Evolutionary conservation across 2,329 filamentous ascomycete genomes (phyloP).

Genomic region (Fusarium sp.): DNA sequence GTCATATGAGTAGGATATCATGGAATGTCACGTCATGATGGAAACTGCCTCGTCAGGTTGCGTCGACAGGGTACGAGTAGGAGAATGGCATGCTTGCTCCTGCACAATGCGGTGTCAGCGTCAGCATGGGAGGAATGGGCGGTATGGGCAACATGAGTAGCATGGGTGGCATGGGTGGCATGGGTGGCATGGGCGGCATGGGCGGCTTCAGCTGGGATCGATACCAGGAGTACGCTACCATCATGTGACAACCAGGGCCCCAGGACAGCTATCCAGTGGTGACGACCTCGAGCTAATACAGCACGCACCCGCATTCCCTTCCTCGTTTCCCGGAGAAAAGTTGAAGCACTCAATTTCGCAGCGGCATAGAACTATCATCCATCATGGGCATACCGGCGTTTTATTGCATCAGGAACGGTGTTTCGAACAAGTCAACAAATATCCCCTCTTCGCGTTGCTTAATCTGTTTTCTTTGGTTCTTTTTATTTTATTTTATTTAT

Average conservation of each 20-base stretch:
- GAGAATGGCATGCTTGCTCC: constrained; percentile 86
- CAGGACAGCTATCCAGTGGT: constrained; percentile 61
- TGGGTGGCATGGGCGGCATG: constrained; percentile 64
- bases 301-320: constrained; percentile 41
- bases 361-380: constrained; percentile 54
- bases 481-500: constrained; percentile 53
- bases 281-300: constrained; percentile 60
- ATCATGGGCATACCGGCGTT: constrained; percentile 56
- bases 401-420: constrained; percentile 59
- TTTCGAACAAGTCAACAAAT: constrained; percentile 54
- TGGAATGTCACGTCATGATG: too few species aligned
- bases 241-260: constrained; percentile 80
- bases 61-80: too few species aligned
- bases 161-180: constrained; percentile 69
- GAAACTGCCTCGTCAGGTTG: too few species aligned
- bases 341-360: constrained; percentile 50
- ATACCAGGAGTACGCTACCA: constrained; percentile 86
- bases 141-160: constrained; percentile 71
- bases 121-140: constrained; percentile 72
- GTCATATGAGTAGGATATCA: too few species aligned
- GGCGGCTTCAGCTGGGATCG: constrained; percentile 84
- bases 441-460: constrained; percentile 50
- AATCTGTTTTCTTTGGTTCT: constrained; percentile 46
- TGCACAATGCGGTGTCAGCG: constrained; percentile 81
- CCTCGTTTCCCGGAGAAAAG: constrained; percentile 51